Base-by-base conservation (phyloP, 2,329 filamentous ascomycete species). In the Fusarium sp. region DNA sequence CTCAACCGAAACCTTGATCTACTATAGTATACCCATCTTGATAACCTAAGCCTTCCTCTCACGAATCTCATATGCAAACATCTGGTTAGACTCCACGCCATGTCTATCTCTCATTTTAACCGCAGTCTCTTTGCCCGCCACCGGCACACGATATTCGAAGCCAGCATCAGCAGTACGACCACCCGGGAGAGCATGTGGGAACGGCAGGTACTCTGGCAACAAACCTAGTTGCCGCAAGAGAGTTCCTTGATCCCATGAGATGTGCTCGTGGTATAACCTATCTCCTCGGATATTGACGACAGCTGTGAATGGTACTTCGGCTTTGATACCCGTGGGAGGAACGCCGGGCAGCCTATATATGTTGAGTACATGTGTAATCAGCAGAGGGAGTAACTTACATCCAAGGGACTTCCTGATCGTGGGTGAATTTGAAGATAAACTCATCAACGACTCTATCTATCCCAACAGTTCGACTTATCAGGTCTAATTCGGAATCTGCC, bases 401-500 rank as follows among this genome's bases (percentile, higher is more conserved):
- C 90, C 89, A 92, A 73, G 91, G 88, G 5, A 92, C 80, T 28
- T 83, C 80, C 21, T 77, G 81, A 56, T 86, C 82, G 69, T 92
- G 90, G 0, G 88, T 91, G 49, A 90, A 85, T 32, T 81, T 84
- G 73, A 87, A 87, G 28, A 91, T 81, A 62, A 92, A 92, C 73
- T 92, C 90, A 64, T 92, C 90, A 7, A 92, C 84, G 0, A 94
- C 83, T 0, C 91, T 84, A 70, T 94, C 91, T 2, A 90, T 84
- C 0, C 91, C 91, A 1, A 93, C 80, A 0, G 90, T 93, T 2
- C 91, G 85, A 60, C 88, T 91, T 32, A 93, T 83, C 2, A 94
- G 84, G 70, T 92, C 88, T 4, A 94, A 79, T 4, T 81, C 80
- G 0, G 89, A 88, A 68, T 93, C 91, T 0, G 82, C 82, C 0